Evolutionary conservation across 257 asterid genomes (phyloP), one percentile per base, ranked within the genome.

Genomic region (Ilex aquifolium): DNA sequence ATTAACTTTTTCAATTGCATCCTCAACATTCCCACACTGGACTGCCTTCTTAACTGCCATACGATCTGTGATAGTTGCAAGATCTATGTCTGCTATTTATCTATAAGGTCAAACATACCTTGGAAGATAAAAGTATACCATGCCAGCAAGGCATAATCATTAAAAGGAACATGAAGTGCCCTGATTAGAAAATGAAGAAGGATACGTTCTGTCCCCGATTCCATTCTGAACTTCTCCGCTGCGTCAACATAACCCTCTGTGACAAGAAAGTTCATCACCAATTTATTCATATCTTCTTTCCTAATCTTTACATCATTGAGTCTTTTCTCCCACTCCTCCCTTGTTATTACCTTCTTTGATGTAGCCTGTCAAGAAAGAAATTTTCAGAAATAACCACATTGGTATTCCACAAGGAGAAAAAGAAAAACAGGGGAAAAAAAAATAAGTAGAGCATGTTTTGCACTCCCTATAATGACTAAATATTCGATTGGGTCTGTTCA

Each of bases 31-130:
- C 62, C 98, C 98, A 73, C 69, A 69, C 69, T 86, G 95, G 32
- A 88, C 95, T 2, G 96, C 98, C 78, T 86, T 91, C 81, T 86
- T 91, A 50, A 88, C 92, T 2, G 88, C 95, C 98, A 86, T 83
- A 39, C 96, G 92, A 56, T 84, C 95, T 30, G 88, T 78, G 57
- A 84, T 88, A 48, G 96, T 88, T 17, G 84, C 95, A 64, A 84
- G 90, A 78, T 91, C 98, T 52, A 91, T 84, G 64, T 88, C 95
- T 61, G 96, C 98, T 91, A 72, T 71, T 56, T 66, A 56, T 69
- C 78, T 68, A 69, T 85, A 85, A 7, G 15, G 85, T 89, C 85
- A 82, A 72, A 70, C 72, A 21, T 71, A 65, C 14, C 0, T 46
- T 46, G 3, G n/a, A 46, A 46, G 52, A 10, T 2, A 46, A 46